phyloP scores from a whole-genome alignment of 768 basidiomycete genomes.

The Hygrophoropsis aurantiaca region DNA sequence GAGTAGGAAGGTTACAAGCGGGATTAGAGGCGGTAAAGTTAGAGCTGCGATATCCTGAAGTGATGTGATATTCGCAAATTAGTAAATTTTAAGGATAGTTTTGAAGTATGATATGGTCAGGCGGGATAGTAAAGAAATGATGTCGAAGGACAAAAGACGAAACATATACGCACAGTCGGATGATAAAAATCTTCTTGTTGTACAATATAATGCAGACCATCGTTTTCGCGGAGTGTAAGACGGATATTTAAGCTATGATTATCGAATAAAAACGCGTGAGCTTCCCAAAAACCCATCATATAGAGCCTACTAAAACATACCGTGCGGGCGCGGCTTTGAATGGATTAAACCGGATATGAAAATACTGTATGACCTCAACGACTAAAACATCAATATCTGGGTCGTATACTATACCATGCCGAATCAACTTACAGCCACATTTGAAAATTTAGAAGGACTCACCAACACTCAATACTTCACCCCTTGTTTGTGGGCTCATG shows the following conservation, averaged over 20 bases:
- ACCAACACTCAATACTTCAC: conserved; percentile 45
- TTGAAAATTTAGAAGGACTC: conserved; percentile 18
- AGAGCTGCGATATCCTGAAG: conserved; percentile 4
- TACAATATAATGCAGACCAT: conserved; percentile 43
- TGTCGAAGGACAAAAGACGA: too few species aligned
- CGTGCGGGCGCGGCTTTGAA: conserved; percentile 44
- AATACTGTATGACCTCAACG: conserved; percentile 54
- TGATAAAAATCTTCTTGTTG: conserved; percentile 63
- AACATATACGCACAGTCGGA: conserved; percentile 44
- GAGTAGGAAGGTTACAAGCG: not conserved
- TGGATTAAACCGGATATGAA: conserved; percentile 50
- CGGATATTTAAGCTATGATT: conserved; percentile 45
- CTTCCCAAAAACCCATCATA: not conserved
- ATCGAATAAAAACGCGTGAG: not conserved
- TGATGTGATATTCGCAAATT: too few species aligned
- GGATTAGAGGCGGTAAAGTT: not conserved
- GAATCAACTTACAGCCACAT: not conserved
- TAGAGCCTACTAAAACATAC: conserved; percentile 28
- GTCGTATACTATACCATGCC: conserved; percentile 46
- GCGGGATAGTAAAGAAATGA: too few species aligned
- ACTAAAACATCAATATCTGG: conserved; percentile 36
- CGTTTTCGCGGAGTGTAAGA: conserved; percentile 47
- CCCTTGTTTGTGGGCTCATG: conserved; percentile 49
- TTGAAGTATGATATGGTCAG: too few species aligned
- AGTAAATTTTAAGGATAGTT: too few species aligned